phyloP scores from a whole-genome alignment of 2,329 filamentous ascomycete species.

The Pezicula radicicola region DNA sequence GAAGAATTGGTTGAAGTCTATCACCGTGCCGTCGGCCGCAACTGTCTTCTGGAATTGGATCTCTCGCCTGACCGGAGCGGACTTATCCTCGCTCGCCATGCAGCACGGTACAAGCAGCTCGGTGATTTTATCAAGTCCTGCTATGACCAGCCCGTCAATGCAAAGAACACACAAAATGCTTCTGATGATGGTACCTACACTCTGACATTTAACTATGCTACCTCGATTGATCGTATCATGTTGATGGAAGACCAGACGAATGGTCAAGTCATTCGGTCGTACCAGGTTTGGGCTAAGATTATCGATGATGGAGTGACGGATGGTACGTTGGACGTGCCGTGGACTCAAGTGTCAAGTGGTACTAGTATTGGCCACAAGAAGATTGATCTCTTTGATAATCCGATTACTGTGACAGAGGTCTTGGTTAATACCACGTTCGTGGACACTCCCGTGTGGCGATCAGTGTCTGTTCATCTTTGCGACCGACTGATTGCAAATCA shows the following conservation, averaged over 20 bases:
- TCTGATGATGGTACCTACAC: conserved; percentile 1
- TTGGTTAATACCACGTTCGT: conserved; percentile 22
- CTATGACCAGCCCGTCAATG: conserved; percentile 5
- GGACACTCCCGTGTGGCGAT: conserved; percentile 21
- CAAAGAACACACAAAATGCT: not conserved
- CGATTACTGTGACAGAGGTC: conserved; percentile 17
- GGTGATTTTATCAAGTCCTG: conserved; percentile 19
- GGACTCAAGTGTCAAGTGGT: conserved; percentile 19
- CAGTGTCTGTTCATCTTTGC: conserved; percentile 19
- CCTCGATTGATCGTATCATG: conserved; percentile 18
- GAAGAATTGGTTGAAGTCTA: conserved; percentile 23
- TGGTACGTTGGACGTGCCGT: conserved; percentile 9
- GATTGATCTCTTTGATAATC: conserved; percentile 19
- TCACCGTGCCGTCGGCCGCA: conserved; percentile 22
- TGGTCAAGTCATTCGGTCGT: conserved; percentile 23
- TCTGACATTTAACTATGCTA: conserved; percentile 12
- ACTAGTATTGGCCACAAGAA: conserved; percentile 24
- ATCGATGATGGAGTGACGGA: conserved; percentile 6
- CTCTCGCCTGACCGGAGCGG: conserved; percentile 22
- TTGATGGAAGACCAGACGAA: conserved; percentile 25
- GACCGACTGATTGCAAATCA: conserved; percentile 3
- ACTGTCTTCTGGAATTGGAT: conserved; percentile 23
- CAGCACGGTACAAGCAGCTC: conserved; percentile 20
- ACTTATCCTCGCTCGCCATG: conserved; percentile 18
- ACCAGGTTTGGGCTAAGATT: conserved; percentile 17